Evolutionary conservation across 495 filamentous ascomycete genomes (phyloP), one percentile per base, ranked within the genome.

Genomic region (Penicillium verhagenii): DNA sequence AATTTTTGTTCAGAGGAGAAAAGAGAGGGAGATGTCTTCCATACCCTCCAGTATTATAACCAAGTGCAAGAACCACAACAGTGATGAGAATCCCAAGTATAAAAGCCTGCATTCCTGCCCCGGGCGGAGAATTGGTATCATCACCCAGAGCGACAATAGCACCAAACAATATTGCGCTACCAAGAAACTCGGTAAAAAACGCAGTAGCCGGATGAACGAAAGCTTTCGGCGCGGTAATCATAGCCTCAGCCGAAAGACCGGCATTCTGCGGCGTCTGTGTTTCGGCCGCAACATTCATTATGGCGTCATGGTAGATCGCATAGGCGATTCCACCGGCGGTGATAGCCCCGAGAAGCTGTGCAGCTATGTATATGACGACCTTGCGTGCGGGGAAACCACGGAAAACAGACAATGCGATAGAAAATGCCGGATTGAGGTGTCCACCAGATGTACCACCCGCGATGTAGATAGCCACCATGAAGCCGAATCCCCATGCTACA

Each of bases 161-260:
- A 49, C 60, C 56, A 6, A 66, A 29, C 2, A 66, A 21, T 11
- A 66, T 60, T 10, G 60, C 60, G 49, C 56, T 55, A 18, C 42
- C 63, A 1, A 66, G 20, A 35, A 63, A 63, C 40, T 66, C 63
- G 2, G 60, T 66, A n/a, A 66, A 66, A 18, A 66, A 84, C 24
- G 79, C 76, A 25, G 73, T 72, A 0, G 72, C 66, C 29, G 70
- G 76, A 0, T 71, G 75, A 47, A 84, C 55, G 52, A 77, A 80
- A 23, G 65, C 52, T 50, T 75, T 68, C 25, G 75, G 73, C 48
- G 82, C 79, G 1, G 82, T 82, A 66, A 75, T 78, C 58, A 83
- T 80, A 14, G 80, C 78, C 6, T 72, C 70, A 1, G 76, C 74
- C 0, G 79, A 26, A 59, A 45, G 18, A 26, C 50, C 47, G 11